Conservation (phyloP, 1,139 yeast species). For the Lodderomyces beijingensis region DNA sequence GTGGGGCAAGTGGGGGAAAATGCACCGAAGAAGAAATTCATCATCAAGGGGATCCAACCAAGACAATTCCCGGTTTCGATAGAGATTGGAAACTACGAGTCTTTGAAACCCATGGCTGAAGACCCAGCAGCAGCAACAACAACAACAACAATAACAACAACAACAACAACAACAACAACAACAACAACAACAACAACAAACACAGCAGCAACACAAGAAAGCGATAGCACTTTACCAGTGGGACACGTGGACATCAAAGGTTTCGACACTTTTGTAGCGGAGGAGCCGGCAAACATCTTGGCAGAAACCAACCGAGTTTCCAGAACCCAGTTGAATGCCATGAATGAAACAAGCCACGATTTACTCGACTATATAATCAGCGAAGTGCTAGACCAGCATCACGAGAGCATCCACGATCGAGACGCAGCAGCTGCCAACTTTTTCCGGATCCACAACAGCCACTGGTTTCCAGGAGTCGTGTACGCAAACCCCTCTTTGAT, state of each 20-base stretch:
- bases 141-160: no score
- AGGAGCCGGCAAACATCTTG: constrained; percentile 22
- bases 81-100: constrained; percentile 45
- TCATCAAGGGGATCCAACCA: constrained; percentile 78
- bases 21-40: constrained; percentile 64
- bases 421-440: constrained; percentile 19
- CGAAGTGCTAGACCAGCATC: constrained; percentile 23
- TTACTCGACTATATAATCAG: constrained; percentile 30
- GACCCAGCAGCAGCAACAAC: no score
- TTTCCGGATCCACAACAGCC: constrained; percentile 36
- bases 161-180: no score
- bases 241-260: constrained; percentile 37
- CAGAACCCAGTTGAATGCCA: constrained; percentile 16
- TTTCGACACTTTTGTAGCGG: constrained; percentile 27
- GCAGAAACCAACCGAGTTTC: constrained; percentile 19
- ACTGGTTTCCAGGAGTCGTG: constrained; percentile 41
- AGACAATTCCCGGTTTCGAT: constrained; percentile 42
- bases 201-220: constrained; percentile 3
- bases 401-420: constrained; percentile 14
- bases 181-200: no score
- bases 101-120: constrained; percentile 25
- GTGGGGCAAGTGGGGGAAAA: constrained; percentile 45
- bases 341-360: constrained; percentile 29
- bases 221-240: constrained; percentile 23
- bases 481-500: constrained; percentile 41